Conservation (phyloP, 345 rosid genomes). For the Dovyalis caffra region DNA sequence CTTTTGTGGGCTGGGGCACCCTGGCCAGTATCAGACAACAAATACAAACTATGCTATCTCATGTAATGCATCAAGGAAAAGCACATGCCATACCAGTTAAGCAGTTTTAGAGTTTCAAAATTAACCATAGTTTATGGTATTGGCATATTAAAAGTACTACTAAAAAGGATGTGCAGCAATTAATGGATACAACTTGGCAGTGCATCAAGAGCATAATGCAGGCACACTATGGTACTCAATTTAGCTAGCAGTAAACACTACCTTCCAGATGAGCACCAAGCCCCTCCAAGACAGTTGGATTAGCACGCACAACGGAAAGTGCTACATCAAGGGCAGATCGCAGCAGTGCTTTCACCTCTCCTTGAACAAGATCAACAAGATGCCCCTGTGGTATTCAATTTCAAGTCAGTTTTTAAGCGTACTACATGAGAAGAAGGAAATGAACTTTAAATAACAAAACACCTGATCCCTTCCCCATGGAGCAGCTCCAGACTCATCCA, state of each 20-base stretch:
- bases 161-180: neutral
- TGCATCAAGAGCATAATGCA: neutral
- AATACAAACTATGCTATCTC: neutral
- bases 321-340: conserved; percentile 81
- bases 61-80: neutral
- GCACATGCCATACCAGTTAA: neutral
- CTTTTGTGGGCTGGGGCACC: neutral
- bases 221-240: neutral
- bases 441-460: neutral
- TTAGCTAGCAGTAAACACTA: conserved; percentile 21
- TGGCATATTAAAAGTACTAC: neutral
- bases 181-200: neutral
- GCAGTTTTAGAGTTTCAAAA: neutral
- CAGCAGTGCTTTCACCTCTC: conserved; percentile 72
- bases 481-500: conserved; percentile 63
- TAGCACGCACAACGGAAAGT: conserved; percentile 70
- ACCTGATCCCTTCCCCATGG: conserved; percentile 97
- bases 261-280: conserved; percentile 96
- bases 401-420: conserved; percentile 11
- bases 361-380: conserved; percentile 86
- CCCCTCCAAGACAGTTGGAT: conserved; percentile 82
- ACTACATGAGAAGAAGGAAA: neutral
- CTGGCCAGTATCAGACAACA: neutral
- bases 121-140: neutral
- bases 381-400: conserved; percentile 56